Conservation (phyloP, 441 rosid genomes). For the Adansonia gregorii region DNA sequence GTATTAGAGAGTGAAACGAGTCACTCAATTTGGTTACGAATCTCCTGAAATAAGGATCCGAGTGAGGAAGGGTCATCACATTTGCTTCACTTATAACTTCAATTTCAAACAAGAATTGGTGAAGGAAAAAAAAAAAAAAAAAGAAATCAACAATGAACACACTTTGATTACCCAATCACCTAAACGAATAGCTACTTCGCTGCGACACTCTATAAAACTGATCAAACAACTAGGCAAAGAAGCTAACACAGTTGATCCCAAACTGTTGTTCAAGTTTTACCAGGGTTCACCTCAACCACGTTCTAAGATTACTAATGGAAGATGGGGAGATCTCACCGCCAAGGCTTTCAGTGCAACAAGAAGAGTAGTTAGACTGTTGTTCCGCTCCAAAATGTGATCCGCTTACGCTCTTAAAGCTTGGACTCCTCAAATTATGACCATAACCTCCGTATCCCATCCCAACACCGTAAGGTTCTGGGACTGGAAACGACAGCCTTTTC, state of each 20-base stretch:
- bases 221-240: neutral
- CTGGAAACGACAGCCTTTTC: constrained; percentile 79
- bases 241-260: neutral
- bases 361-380: constrained; percentile 79
- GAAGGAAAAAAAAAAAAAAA: neutral
- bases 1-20: neutral
- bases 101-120: constrained; percentile 4
- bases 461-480: constrained; percentile 48
- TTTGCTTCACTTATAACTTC: constrained; percentile 15
- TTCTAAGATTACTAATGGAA: constrained; percentile 65
- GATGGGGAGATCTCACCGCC: constrained; percentile 87
- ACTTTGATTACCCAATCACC: constrained; percentile 7
- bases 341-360: constrained; percentile 75
- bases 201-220: neutral
- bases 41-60: neutral
- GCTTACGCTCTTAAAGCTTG: constrained; percentile 78
- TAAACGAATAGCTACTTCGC: neutral
- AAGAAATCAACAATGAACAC: constrained; percentile 2
- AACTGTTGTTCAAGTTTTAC: neutral
- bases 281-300: constrained; percentile 71
- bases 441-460: constrained; percentile 43
- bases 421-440: constrained; percentile 67
- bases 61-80: constrained; percentile 10
- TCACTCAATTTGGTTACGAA: constrained; percentile 19
- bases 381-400: constrained; percentile 64